Base-by-base conservation (phyloP, 495 filamentous ascomycete species). In the Pyronema omphalodes region DNA sequence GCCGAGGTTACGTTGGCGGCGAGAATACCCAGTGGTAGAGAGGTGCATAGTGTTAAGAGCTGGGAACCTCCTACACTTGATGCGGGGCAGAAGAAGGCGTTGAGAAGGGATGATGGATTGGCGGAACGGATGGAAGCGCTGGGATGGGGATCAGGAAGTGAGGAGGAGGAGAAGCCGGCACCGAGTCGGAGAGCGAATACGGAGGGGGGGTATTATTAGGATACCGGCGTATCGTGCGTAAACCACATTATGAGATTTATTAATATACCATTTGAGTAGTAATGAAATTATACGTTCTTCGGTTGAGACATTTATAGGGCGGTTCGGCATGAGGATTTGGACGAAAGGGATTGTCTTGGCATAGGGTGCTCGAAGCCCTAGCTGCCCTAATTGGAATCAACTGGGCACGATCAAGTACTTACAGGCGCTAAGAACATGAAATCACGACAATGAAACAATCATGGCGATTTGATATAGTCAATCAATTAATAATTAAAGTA, bases 1-100 rank as follows among this genome's bases (percentile, higher is more conserved):
- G 73, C 82, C 0, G 75, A 74, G 12, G 77, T 76, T 1, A 75
- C 81, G 9, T 66, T 94, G 7, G 67, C 93, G 2, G 73, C 82
- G 6, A 80, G 76, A 46, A 78, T 96, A 63, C 91, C 91, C 0
- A 85, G 83, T 0, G 89, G 91, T 7, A 75, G 91, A 36, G 89
- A 96, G 61, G 83, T 94, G 35, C 82, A 94, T 65, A 73, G 70
- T 3, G 60, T 81, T 12, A 75, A 74, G 55, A 70, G 71, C 0
- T 89, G 76, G 57, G 71, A 74, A 14, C 76, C 74, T 1, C 77
- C 76, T 0, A 61, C 67, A 9, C 63, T 89, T 12, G 78, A 78
- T 50, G 8, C 47, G 64, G 58, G 36, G 68, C 71, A 1, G 70
- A 71, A 14, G 74, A 73, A 44, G 67, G 69, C 15, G 67, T 67